These are phyloP conservation scores for Excoecaria agallocha DNA, from an alignment of 345 rosid genomes.

Conservation along the genomic window DNA sequence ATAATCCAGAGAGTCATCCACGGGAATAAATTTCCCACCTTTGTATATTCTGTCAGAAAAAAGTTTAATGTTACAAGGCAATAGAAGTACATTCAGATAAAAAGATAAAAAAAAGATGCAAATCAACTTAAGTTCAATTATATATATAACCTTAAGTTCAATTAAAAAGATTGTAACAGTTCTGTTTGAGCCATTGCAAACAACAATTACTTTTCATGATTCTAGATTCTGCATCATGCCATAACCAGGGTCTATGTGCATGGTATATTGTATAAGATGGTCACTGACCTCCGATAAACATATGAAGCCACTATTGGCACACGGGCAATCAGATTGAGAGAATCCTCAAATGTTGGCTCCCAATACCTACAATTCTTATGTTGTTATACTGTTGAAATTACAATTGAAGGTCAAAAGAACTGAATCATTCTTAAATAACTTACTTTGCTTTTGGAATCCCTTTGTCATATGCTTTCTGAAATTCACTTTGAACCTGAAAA, in stretches of 20 bases:
- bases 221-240: neutral
- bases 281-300: slow-evolving; percentile 78
- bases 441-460: slow-evolving; percentile 92
- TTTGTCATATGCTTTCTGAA: slow-evolving; percentile 85
- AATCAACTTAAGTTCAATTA: neutral
- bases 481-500: slow-evolving; percentile 92
- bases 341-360: slow-evolving; percentile 95
- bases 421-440: slow-evolving; percentile 25
- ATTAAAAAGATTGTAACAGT: neutral
- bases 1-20: slow-evolving; percentile 77
- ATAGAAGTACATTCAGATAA: neutral
- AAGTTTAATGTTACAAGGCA: neutral
- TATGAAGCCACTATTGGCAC: slow-evolving; percentile 83
- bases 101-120: neutral
- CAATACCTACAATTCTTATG: slow-evolving; percentile 63
- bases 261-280: slow-evolving; percentile 13
- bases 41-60: slow-evolving; percentile 58
- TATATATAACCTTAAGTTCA: neutral
- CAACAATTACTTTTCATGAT: neutral
- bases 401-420: slow-evolving; percentile 14
- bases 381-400: slow-evolving; percentile 18
- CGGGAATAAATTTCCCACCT: slow-evolving; percentile 67
- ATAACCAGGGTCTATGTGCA: neutral
- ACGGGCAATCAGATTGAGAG: slow-evolving; percentile 89
- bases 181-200: neutral